phyloP scores from a whole-genome alignment of 768 basidiomycete genomes.

The Pisolithus sp. region DNA sequence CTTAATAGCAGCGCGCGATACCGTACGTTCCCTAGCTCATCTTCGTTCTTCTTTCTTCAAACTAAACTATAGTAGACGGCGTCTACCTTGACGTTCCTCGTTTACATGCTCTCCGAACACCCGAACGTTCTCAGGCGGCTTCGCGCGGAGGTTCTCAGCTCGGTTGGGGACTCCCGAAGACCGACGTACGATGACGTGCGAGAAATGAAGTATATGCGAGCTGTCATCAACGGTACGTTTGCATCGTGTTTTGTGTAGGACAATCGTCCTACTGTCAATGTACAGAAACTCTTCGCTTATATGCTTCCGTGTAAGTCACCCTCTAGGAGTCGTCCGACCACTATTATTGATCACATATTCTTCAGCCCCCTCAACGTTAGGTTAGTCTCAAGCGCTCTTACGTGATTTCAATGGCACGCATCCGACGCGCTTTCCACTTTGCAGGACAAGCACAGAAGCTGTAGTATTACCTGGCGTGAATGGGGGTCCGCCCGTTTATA shows the following conservation, averaged over 20 bases:
- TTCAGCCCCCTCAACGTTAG: slow-evolving; percentile 22
- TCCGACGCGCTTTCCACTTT: neutral
- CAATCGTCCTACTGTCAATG: neutral
- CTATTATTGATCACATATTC: neutral
- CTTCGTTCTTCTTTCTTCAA: neutral
- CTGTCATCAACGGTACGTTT: slow-evolving; percentile 22
- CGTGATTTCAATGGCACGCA: no score
- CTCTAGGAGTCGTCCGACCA: neutral
- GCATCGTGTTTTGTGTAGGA: neutral
- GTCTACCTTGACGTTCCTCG: no score
- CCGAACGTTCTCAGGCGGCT: slow-evolving; percentile 5
- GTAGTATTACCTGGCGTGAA: slow-evolving; percentile 18
- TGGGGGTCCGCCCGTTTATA: slow-evolving; percentile 18
- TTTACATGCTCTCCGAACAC: no score
- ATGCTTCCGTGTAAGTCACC: slow-evolving; percentile 25
- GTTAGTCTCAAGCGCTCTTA: neutral
- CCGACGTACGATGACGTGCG: slow-evolving; percentile 14
- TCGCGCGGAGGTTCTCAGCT: slow-evolving; percentile 24
- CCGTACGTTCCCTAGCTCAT: slow-evolving; percentile 12
- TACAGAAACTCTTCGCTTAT: slow-evolving; percentile 25
- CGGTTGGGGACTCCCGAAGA: slow-evolving; percentile 19
- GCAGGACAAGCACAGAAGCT: slow-evolving; percentile 19
- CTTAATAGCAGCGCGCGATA: slow-evolving; percentile 33
- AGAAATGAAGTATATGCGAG: no score
- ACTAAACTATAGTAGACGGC: neutral